Percentiles rank a stretch among this genome's conserved stretches.
Conservation (phyloP, 192 early-diverging fungal species). For the Phlyctochytrium planicorne region DNA sequence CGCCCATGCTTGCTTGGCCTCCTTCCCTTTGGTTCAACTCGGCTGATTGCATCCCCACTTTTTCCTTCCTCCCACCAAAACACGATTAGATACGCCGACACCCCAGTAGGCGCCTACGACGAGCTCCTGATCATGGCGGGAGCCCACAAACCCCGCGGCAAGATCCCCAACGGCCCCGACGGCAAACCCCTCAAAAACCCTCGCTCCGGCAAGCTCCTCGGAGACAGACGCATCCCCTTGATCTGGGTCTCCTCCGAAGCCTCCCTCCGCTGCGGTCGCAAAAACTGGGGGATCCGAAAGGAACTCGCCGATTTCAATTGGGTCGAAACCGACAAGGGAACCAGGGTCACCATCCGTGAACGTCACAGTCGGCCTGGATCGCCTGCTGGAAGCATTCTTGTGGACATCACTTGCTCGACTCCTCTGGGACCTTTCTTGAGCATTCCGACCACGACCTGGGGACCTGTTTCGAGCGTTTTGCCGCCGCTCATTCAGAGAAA, state of each 20-base stretch:
- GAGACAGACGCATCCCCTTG: conserved; percentile 10
- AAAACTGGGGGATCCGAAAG: conserved; percentile 25
- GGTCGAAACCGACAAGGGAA: background rate
- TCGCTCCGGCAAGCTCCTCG: background rate
- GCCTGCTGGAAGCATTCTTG: background rate
- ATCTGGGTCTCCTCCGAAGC: conserved; percentile 21
- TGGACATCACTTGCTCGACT: background rate
- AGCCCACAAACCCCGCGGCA: background rate
- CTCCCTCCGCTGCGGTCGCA: conserved; percentile 15
- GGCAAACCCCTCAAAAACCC: background rate
- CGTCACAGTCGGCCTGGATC: background rate
- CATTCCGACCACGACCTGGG: conserved; percentile 7
- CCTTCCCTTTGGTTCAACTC: background rate
- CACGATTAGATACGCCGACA: conserved; percentile 8
- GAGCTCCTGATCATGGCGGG: conserved; percentile 10
- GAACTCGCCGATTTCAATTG: conserved; percentile 18
- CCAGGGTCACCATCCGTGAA: background rate
- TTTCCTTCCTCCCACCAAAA: background rate
- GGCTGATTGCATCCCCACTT: background rate
- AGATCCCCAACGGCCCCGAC: background rate
- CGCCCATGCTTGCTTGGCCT: no score
- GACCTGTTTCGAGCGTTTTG: background rate
- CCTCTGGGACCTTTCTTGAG: background rate
- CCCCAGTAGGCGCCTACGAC: conserved; percentile 18
- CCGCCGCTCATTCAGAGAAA: background rate